phyloP scores from a whole-genome alignment of 73 alveolate species.

The Paramecium tetraurelia region DNA sequence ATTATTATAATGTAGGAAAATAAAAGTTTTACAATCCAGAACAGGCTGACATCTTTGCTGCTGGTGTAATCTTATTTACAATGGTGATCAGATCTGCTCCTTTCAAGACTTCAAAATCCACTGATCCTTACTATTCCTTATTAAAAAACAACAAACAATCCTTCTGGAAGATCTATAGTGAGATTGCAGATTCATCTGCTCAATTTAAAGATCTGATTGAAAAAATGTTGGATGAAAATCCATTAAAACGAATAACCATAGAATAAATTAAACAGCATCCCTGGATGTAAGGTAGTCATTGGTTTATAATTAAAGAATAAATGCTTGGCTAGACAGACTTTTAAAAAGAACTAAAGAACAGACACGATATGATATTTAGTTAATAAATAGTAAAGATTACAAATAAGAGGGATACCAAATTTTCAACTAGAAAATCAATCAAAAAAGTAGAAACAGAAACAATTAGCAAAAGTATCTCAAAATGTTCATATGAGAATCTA shows the following conservation, averaged over 20 bases:
- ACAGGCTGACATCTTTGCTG: slow-evolving; percentile 49
- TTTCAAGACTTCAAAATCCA: slow-evolving; percentile 23
- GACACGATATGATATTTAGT: neutral
- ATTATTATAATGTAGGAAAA: neutral
- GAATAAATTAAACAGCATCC: slow-evolving; percentile 33
- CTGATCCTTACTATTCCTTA: slow-evolving; percentile 50
- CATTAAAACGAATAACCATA: neutral
- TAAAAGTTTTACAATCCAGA: slow-evolving; percentile 49
- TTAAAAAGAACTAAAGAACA: neutral
- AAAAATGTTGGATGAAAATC: slow-evolving; percentile 38
- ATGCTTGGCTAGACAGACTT: neutral
- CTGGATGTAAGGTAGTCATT: slow-evolving; percentile 18
- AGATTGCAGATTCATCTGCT: neutral
- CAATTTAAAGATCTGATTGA: slow-evolving; percentile 24
- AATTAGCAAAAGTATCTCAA: neutral
- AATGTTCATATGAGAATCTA: neutral
- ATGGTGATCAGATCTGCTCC: slow-evolving; percentile 65
- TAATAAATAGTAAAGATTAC: neutral
- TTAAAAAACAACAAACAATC: slow-evolving; percentile 8
- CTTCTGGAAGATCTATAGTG: slow-evolving; percentile 53
- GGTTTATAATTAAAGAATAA: neutral
- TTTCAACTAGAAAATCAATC: neutral
- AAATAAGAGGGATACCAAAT: slow-evolving; percentile 17
- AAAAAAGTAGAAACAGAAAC: neutral
- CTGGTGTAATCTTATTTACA: slow-evolving; percentile 54